phyloP scores from a whole-genome alignment of 495 filamentous ascomycete genomes.

The Penicillium chermesinum region DNA sequence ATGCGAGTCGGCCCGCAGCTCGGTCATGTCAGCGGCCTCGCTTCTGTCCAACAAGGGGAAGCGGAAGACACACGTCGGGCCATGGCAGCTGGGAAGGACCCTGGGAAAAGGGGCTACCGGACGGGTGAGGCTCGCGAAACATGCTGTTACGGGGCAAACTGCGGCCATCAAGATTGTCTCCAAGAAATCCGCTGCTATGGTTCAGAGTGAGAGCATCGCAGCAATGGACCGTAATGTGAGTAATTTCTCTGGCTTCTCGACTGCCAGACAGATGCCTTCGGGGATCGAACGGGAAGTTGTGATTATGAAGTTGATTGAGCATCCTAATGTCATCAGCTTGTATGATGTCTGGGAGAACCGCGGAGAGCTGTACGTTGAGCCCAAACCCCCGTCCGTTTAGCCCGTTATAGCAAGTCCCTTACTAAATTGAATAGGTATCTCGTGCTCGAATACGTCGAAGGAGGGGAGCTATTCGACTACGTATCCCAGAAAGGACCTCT shows the following conservation, averaged over 20 bases:
- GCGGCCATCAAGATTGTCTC: constrained; percentile 94
- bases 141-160: constrained; percentile 64
- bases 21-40: constrained; percentile 65
- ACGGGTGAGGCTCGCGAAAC: constrained; percentile 74
- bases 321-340: constrained; percentile 85
- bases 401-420: neutral
- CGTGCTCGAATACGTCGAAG: constrained; percentile 91
- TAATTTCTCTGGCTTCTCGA: constrained; percentile 28
- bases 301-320: constrained; percentile 92
- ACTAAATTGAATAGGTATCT: constrained; percentile 62
- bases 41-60: constrained; percentile 55
- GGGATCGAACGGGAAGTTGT: constrained; percentile 89
- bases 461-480: constrained; percentile 85
- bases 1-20: constrained; percentile 58
- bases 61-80: constrained; percentile 75
- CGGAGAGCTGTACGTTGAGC: constrained; percentile 71
- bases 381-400: too few species aligned
- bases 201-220: constrained; percentile 70
- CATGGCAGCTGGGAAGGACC: constrained; percentile 85
- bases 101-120: constrained; percentile 83
- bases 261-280: constrained; percentile 67
- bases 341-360: constrained; percentile 97
- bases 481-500: constrained; percentile 64
- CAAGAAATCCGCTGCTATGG: constrained; percentile 64
- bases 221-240: constrained; percentile 58